phyloP scores from a whole-genome alignment of 169 alveolate genomes.

The Cardiosporidium cionae region DNA sequence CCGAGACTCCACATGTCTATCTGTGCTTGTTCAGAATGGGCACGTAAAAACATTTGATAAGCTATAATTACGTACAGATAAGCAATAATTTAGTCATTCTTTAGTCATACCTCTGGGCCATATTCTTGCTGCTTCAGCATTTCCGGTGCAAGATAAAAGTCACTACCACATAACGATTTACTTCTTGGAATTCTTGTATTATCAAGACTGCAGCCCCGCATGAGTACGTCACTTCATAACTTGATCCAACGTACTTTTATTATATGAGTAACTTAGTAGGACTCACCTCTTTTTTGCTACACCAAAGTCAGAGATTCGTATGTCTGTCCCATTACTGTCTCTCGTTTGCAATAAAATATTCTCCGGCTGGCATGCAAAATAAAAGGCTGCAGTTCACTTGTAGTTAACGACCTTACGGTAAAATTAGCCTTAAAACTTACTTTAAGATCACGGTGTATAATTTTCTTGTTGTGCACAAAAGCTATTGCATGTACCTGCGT shows the following conservation, averaged over 20 bases:
- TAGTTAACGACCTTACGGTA: neutral
- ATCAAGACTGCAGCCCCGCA: neutral
- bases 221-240: neutral
- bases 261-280: neutral
- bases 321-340: neutral
- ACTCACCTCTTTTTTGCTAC: slow-evolving; percentile 32
- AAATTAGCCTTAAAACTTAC: neutral
- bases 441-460: slow-evolving; percentile 31
- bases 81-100: neutral
- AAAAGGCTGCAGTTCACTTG: neutral
- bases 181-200: slow-evolving; percentile 25
- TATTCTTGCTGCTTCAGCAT: slow-evolving; percentile 40
- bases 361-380: slow-evolving; percentile 20
- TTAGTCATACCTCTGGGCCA: slow-evolving; percentile 3
- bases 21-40: neutral
- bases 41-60: neutral
- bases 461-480: slow-evolving; percentile 5
- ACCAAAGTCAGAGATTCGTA: slow-evolving; percentile 44
- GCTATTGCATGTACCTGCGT: slow-evolving; percentile 22
- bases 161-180: slow-evolving; percentile 46
- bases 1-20: slow-evolving; percentile 51
- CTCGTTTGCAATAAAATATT: slow-evolving; percentile 10
- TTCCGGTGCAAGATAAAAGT: slow-evolving; percentile 49
- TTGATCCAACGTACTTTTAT: neutral
- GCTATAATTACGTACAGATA: neutral